These are phyloP conservation scores for Oidiodendron maius DNA, from an alignment of 495 filamentous ascomycete species.

Conservation along the genomic window DNA sequence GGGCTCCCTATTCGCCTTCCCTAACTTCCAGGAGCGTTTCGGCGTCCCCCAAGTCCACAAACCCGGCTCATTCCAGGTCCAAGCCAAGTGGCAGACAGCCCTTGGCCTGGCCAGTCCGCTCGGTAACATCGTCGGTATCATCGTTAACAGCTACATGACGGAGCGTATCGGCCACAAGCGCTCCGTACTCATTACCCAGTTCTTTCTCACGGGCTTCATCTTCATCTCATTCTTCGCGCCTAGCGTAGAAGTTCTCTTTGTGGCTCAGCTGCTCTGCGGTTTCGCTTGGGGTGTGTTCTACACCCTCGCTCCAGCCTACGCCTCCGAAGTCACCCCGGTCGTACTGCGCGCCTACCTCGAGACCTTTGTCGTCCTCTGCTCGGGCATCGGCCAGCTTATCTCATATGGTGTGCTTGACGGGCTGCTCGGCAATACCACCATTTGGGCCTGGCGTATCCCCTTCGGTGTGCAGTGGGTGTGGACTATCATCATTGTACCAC, in stretches of 20 bases:
- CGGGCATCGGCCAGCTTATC: constrained; percentile 40
- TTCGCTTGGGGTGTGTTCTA: constrained; percentile 32
- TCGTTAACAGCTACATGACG: constrained; percentile 42
- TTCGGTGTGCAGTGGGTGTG: no score
- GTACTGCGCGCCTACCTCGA: constrained; percentile 57
- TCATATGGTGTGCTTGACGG: constrained; percentile 47
- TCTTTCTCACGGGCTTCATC: constrained; percentile 38
- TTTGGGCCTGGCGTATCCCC: neutral
- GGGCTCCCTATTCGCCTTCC: constrained; percentile 28
- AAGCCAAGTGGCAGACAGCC: constrained; percentile 20
- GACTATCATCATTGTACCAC: no score
- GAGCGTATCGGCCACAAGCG: constrained; percentile 36
- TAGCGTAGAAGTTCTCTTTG: constrained; percentile 51
- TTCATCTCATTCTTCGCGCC: constrained; percentile 57
- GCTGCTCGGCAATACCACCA: constrained; percentile 10
- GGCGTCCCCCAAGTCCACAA: constrained; percentile 22
- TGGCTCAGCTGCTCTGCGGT: constrained; percentile 61
- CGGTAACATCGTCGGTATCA: constrained; percentile 27
- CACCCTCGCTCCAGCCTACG: constrained; percentile 61
- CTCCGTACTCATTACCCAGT: constrained; percentile 16
- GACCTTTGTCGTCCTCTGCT: constrained; percentile 59
- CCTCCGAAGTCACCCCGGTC: constrained; percentile 60
- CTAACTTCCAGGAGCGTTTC: constrained; percentile 5
- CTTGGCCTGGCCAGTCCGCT: neutral
- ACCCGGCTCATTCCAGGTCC: constrained; percentile 25